Conservation (phyloP, 306 rosid genomes). For the Vigna trinervia region DNA sequence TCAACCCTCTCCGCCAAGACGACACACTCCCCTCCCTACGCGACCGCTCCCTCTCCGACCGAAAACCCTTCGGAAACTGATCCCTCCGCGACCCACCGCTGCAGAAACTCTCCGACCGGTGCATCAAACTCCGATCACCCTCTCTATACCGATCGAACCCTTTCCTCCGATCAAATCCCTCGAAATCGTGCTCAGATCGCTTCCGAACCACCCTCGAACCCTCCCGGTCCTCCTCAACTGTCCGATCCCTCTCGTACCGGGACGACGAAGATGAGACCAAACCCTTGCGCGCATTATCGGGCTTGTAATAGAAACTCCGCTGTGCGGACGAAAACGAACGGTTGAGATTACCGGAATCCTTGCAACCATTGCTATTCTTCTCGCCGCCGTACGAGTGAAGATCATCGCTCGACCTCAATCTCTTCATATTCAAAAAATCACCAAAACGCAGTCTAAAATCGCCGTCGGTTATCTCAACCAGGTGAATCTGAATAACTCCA, state of each 20-base stretch:
- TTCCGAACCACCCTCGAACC: conserved; percentile 71
- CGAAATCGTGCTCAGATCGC: conserved; percentile 84
- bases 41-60: conserved; percentile 93
- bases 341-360: conserved; percentile 60
- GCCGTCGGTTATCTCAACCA: background rate
- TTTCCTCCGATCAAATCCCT: conserved; percentile 80
- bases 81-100: conserved; percentile 65
- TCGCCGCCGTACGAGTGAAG: conserved; percentile 68
- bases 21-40: conserved; percentile 83
- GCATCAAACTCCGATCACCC: conserved; percentile 68
- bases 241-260: conserved; percentile 74
- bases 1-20: conserved; percentile 84
- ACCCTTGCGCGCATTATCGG: conserved; percentile 69
- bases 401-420: conserved; percentile 89
- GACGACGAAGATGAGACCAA: conserved; percentile 55
- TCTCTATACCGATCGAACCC: conserved; percentile 80
- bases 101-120: conserved; percentile 88
- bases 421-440: conserved; percentile 64
- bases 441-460: conserved; percentile 33
- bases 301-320: conserved; percentile 68
- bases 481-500: conserved; percentile 28
- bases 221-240: conserved; percentile 81
- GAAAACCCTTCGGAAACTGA: conserved; percentile 85
- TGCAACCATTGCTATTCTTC: conserved; percentile 46
- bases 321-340: conserved; percentile 75